Base-by-base conservation (phyloP, 345 rosid species). In the Erodium maritimum region DNA sequence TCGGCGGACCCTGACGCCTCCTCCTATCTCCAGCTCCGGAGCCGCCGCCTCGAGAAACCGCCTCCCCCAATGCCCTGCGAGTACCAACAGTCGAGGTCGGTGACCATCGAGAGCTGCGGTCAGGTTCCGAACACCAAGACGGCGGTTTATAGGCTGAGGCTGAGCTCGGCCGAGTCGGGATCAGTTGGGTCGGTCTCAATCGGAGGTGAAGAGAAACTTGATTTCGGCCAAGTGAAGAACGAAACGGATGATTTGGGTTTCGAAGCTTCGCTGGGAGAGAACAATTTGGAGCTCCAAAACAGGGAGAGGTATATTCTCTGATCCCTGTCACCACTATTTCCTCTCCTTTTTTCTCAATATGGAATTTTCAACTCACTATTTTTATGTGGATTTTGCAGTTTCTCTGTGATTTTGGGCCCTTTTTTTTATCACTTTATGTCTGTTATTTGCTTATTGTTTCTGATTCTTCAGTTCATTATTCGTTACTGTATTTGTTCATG, bases 1-100 rank as follows among this genome's bases (percentile, higher is more conserved):
- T 9, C 11, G 48, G 16, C 48, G 12, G 14, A 10, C 14, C 48
- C 48, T 10, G 48, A 11, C 48, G 48, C 11, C 12, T 42, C 48
- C 48, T 42, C 84, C 14, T 94, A 90, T 61, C 91, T 94, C 24
- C 96, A 93, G 84, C 91, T 94, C 2, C 71, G 99, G 8, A 94
- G 88, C 61, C 97, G 99, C 18, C 82, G 97, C 11, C 88, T 87
- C 7, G 78, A 71, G 63, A 86, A 82, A 61, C 74, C 86, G 21
- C 86, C 83, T 19, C 59, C 50, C 62, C 21, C 54, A 53, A 2
- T 9, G 17, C 3, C 48, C 48, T 10, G 14, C 48, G 12, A 42
- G 48, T 16, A 42, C 48, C 48, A 10, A 42, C 16, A 42, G 17
- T 17, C 56, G 56, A 21, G 24, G 20, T 54, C 24, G 55, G 17